phyloP scores from a whole-genome alignment of 768 basidiomycete genomes.

The Steccherinum ochraceum region DNA sequence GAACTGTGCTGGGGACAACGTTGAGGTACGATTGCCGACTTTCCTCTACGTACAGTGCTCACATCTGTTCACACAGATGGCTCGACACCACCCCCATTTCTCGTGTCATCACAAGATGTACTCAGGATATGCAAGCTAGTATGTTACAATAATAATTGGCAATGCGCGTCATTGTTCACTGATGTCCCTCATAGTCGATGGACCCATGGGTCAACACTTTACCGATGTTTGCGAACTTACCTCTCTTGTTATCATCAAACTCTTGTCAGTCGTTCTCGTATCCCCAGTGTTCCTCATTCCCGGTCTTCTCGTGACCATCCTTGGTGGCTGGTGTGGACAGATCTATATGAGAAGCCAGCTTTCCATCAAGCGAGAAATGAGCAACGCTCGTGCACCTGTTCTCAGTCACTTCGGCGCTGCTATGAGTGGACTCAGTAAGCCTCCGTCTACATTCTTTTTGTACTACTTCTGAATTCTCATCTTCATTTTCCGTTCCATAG shows the following conservation, averaged over 20 bases:
- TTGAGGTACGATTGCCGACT: not conserved
- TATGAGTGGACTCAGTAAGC: conserved; percentile 40
- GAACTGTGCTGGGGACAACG: conserved; percentile 4
- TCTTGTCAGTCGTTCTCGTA: conserved; percentile 30
- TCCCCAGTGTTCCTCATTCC: conserved; percentile 35
- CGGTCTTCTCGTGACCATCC: conserved; percentile 25
- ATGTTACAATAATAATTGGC: not conserved
- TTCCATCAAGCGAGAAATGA: conserved; percentile 51
- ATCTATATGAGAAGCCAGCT: conserved; percentile 52
- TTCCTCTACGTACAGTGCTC: not conserved
- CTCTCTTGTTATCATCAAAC: conserved; percentile 28
- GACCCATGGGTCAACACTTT: conserved; percentile 19
- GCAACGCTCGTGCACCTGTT: conserved; percentile 41
- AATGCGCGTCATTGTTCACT: not conserved
- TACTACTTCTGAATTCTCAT: not conserved
- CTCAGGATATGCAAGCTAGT: conserved; percentile 51
- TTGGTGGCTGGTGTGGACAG: conserved; percentile 39
- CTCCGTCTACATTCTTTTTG: not conserved
- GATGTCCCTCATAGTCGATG: conserved; percentile 25
- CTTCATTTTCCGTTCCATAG: conserved; percentile 9
- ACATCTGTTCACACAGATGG: conserved; percentile 27
- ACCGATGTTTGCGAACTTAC: conserved; percentile 22
- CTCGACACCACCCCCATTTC: conserved; percentile 44
- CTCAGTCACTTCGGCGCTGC: conserved; percentile 47
- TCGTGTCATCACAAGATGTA: conserved; percentile 60